A percentile compares a stretch with the other conserved stretches of the same genome.
Conservation (phyloP, 805 yeast species). For the Jamesozyma hellenica region DNA sequence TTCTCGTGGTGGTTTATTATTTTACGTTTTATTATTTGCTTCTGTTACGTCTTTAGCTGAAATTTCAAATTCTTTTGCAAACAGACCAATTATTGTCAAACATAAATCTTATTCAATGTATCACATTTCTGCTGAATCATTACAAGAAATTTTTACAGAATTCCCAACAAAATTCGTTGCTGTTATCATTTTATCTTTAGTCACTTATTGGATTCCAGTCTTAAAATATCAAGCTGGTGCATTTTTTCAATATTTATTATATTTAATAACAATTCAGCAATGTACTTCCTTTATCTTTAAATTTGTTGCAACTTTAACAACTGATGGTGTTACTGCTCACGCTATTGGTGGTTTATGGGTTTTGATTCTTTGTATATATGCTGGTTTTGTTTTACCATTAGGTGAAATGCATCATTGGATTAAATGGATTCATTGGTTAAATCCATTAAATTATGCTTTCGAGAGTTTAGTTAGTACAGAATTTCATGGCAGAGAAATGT, state of each 20-base stretch:
- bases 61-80: conserved; percentile 47
- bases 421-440: conserved; percentile 43
- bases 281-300: conserved; percentile 46
- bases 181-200: conserved; percentile 37
- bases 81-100: conserved; percentile 54
- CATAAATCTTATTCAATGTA: conserved; percentile 55
- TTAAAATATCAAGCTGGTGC: conserved; percentile 45
- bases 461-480: conserved; percentile 50
- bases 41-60: conserved; percentile 55
- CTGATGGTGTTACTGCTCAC: conserved; percentile 46
- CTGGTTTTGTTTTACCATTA: conserved; percentile 41
- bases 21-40: conserved; percentile 50
- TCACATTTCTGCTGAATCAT: conserved; percentile 54
- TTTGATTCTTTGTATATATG: conserved; percentile 47
- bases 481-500: conserved; percentile 43
- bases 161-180: conserved; percentile 47
- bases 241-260: conserved; percentile 41
- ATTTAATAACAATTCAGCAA: conserved; percentile 38
- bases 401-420: conserved; percentile 52
- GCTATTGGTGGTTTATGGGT: conserved; percentile 46
- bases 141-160: conserved; percentile 47
- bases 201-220: conserved; percentile 44
- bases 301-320: conserved; percentile 42
- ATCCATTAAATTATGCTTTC: conserved; percentile 40
- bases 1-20: conserved; percentile 54